Evolutionary conservation across 495 filamentous ascomycete species (phyloP).

Genomic region (Xeromyces bisporus): DNA sequence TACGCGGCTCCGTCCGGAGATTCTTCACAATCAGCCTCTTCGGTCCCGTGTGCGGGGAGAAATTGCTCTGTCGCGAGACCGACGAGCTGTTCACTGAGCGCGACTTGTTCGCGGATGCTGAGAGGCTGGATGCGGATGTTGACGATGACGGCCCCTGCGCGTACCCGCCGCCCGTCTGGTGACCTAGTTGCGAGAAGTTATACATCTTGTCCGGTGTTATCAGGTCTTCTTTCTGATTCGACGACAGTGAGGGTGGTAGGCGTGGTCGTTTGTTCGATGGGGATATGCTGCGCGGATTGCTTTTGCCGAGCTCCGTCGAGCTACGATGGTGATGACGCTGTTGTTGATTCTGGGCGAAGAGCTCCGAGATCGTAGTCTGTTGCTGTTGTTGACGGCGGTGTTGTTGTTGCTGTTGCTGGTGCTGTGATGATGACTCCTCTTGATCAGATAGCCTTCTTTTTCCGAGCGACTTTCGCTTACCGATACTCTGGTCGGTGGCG

Average conservation of each 20-base stretch:
- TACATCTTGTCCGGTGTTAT: conserved; percentile 28
- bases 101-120: conserved; percentile 7
- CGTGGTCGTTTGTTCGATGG: conserved; percentile 28
- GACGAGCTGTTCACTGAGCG: conserved; percentile 11
- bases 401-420: conserved; percentile 24
- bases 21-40: conserved; percentile 83
- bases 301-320: conserved; percentile 3
- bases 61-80: conserved; percentile 17
- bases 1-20: conserved; percentile 40
- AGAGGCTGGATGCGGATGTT: conserved; percentile 7
- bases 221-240: conserved; percentile 3
- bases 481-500: conserved; percentile 29
- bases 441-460: conserved; percentile 32
- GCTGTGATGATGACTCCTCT: conserved; percentile 17
- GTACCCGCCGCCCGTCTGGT: conserved; percentile 15
- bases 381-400: too few relatives aligned
- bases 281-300: conserved; percentile 7
- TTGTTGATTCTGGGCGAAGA: conserved; percentile 24
- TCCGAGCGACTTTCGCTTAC: conserved; percentile 31
- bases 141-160: conserved; percentile 10
- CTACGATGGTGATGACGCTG: too few relatives aligned
- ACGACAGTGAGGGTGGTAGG: conserved; percentile 11
- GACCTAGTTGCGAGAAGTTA: conserved; percentile 25
- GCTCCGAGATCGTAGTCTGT: conserved; percentile 34
- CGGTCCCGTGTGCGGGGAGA: conserved; percentile 37